phyloP scores from a whole-genome alignment of 768 basidiomycete genomes.

The Lyophyllum atratum region DNA sequence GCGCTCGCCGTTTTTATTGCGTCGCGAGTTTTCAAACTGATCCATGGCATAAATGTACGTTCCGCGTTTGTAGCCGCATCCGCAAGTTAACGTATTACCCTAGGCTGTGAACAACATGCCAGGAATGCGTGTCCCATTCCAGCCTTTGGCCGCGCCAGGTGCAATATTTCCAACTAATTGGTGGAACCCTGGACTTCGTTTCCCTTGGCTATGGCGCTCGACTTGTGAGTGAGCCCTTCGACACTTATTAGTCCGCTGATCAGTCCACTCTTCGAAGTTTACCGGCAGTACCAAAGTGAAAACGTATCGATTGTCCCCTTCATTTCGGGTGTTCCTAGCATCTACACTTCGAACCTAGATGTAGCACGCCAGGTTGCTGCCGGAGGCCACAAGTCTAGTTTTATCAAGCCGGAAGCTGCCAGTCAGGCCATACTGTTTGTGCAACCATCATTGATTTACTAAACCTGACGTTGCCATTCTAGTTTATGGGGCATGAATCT shows the following conservation, averaged over 20 bases:
- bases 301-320: slow-evolving; percentile 43
- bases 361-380: slow-evolving; percentile 44
- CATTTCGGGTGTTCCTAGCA: slow-evolving; percentile 33
- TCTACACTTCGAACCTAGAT: slow-evolving; percentile 49
- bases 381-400: slow-evolving; percentile 40
- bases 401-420: slow-evolving; percentile 38
- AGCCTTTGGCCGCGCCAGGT: slow-evolving; percentile 40
- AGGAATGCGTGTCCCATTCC: slow-evolving; percentile 42
- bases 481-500: slow-evolving; percentile 50
- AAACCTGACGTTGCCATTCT: slow-evolving; percentile 19
- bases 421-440: slow-evolving; percentile 35
- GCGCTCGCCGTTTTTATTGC: slow-evolving; percentile 26
- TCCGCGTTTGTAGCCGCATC: background rate
- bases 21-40: slow-evolving; percentile 32
- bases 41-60: slow-evolving; percentile 33
- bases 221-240: slow-evolving; percentile 26
- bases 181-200: slow-evolving; percentile 43
- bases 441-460: background rate
- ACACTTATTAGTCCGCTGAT: background rate
- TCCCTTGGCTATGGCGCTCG: slow-evolving; percentile 38
- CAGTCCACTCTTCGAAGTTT: slow-evolving; percentile 26
- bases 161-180: slow-evolving; percentile 37
- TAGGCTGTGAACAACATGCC: slow-evolving; percentile 39
- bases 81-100: background rate
- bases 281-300: slow-evolving; percentile 37